Evolutionary conservation across 2,329 filamentous ascomycete genomes (phyloP), one percentile per base, ranked within the genome.

Genomic region (Didymella pinodella): DNA sequence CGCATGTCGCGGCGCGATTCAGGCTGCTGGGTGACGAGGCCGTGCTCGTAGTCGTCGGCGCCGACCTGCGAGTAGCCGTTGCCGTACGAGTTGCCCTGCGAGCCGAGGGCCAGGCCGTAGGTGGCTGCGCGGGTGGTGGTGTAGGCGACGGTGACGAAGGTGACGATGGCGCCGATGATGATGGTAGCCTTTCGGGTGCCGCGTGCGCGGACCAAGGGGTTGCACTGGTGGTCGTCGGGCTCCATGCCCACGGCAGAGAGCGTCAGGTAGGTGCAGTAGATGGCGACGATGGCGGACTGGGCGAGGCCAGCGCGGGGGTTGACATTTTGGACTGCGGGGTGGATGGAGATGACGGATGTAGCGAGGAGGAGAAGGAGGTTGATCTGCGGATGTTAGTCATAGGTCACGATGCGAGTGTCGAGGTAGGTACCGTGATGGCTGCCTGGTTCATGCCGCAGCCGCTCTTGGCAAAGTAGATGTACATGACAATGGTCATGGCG

Each of bases 211-310:
- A 97, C 84, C 31, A 99, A 84, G 8, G 95, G 95, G 78, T 99
- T 99, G 86, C 95, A 99, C 65, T 91, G 86, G 69, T 91, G 90
- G 81, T 97, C 88, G 77, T 98, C 94, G 0, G 95, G 95, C 72
- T 99, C 94, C 95, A 99, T 98, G 54, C 93, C 96, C 1, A 99
- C 95, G 26, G 95, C 95, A 2, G 93, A 97, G 88, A 99, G 92
- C 66, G 95, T 99, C 54, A 99, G 86, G 75, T 99, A 99, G 43
- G 95, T 98, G 86, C 95, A 99, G 83, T 99, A 99, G 58, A 97
- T 87, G 18, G 93, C 92, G 44, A 99, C 95, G 86, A 98, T 97
- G 62, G 95, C 94, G 41, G 93, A 93, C 76, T 99, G 95, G n/a
- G 95, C 95, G 59, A 99, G 85, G 48, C 95, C 95, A 41, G 95